phyloP scores from a whole-genome alignment of 1,139 yeast species.

The Pichia sp. region DNA sequence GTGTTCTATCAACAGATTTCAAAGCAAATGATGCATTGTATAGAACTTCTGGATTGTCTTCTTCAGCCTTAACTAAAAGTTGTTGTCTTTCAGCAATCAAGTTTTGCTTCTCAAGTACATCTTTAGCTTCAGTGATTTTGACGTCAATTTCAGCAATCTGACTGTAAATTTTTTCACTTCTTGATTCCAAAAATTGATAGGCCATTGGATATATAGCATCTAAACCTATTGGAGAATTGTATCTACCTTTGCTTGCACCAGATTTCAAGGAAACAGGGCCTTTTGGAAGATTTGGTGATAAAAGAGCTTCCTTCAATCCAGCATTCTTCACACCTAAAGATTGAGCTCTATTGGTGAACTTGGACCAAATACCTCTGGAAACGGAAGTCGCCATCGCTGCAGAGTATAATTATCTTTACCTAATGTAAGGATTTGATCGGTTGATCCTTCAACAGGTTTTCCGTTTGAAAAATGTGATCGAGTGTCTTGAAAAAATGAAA shows the following conservation, averaged over 20 bases:
- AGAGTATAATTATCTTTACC: no score
- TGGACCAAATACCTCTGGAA: constrained; percentile 38
- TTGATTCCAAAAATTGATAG: constrained; percentile 47
- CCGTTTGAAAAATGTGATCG: no score
- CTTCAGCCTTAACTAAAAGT: constrained; percentile 47
- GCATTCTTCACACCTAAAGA: constrained; percentile 31
- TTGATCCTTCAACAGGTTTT: no score
- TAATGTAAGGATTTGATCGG: no score
- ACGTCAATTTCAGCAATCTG: constrained; percentile 24
- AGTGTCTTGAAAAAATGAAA: no score
- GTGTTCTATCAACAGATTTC: constrained; percentile 50
- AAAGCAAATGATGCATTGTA: constrained; percentile 48
- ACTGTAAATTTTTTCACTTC: constrained; percentile 28
- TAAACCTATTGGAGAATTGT: constrained; percentile 60
- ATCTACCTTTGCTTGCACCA: constrained; percentile 37
- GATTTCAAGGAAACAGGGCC: constrained; percentile 44
- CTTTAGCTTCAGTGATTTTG: constrained; percentile 14
- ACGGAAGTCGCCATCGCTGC: constrained; percentile 3
- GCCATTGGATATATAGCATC: constrained; percentile 69
- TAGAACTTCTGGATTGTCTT: constrained; percentile 73
- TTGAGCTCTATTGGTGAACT: constrained; percentile 35
- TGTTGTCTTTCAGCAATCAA: constrained; percentile 13
- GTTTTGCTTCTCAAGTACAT: constrained; percentile 9
- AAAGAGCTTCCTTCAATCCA: constrained; percentile 28
- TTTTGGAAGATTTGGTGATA: constrained; percentile 30